Conservation (phyloP, 192 early-diverging fungal genomes). For the Coemansia reversa region DNA sequence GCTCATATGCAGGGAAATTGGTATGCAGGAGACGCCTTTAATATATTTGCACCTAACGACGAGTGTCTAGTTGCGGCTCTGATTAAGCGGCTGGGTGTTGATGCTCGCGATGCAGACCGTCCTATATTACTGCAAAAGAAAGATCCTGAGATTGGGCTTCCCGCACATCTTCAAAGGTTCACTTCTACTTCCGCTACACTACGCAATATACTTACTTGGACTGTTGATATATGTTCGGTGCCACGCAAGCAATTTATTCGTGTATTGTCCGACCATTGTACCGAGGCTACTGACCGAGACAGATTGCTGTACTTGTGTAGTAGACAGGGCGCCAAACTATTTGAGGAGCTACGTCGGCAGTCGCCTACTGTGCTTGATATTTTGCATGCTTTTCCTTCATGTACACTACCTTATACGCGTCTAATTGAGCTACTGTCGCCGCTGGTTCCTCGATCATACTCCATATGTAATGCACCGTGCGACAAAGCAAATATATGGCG, state of each 20-base stretch:
- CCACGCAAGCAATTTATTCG: constrained; percentile 83
- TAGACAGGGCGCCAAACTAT: constrained; percentile 67
- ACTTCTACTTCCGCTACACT: constrained; percentile 37
- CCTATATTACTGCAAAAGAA: constrained; percentile 24
- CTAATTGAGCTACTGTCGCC: constrained; percentile 78
- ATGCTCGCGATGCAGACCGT: constrained; percentile 25
- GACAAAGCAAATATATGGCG: constrained; percentile 51
- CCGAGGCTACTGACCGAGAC: constrained; percentile 68
- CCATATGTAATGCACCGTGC: constrained; percentile 68
- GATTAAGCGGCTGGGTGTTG: constrained; percentile 59
- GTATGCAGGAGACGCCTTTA: constrained; percentile 74
- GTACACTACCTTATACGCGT: constrained; percentile 61
- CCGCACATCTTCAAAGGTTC: constrained; percentile 30
- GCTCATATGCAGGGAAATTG: constrained; percentile 6
- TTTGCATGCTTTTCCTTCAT: constrained; percentile 75
- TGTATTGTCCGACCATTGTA: constrained; percentile 76
- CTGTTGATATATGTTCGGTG: constrained; percentile 69
- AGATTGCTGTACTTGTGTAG: constrained; percentile 77
- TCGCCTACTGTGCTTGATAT: constrained; percentile 77
- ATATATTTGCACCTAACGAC: constrained; percentile 83
- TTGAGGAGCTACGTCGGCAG: constrained; percentile 67
- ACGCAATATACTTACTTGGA: constrained; percentile 68
- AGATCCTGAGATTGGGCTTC: constrained; percentile 45
- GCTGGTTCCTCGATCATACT: constrained; percentile 86
- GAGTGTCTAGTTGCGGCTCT: constrained; percentile 67